A percentile compares a stretch with the other conserved stretches of the same genome.
phyloP scores from a whole-genome alignment of 2,329 filamentous ascomycete species.

The Periconia macrospinosa region DNA sequence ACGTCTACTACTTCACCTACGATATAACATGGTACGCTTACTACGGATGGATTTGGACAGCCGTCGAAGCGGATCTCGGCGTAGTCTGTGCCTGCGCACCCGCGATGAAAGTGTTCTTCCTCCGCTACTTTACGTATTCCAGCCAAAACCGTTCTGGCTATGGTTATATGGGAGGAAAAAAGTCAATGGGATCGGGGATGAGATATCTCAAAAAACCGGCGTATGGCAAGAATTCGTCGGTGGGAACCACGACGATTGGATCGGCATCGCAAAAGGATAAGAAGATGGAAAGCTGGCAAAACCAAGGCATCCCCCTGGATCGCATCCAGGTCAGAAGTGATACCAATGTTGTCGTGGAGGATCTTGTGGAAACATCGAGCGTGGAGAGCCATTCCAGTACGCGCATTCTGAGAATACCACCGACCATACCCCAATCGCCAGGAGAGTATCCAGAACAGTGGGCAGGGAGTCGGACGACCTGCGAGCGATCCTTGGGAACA shows the following conservation, averaged over 20 bases:
- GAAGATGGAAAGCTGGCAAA: not conserved
- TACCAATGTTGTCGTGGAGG: conserved; percentile 7
- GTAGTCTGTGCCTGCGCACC: conserved; percentile 48
- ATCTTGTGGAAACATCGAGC: conserved; percentile 7
- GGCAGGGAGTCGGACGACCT: conserved; percentile 5
- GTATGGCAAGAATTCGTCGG: not conserved
- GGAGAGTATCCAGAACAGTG: not conserved
- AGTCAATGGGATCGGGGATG: not conserved
- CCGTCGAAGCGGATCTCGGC: conserved; percentile 45
- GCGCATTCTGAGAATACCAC: conserved; percentile 7
- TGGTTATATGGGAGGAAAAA: not conserved
- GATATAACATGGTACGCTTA: conserved; percentile 47
- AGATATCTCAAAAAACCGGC: not conserved
- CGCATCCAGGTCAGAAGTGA: conserved; percentile 8
- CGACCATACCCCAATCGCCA: not conserved
- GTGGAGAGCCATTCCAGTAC: conserved; percentile 9
- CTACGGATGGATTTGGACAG: conserved; percentile 46
- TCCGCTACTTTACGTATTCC: conserved; percentile 38
- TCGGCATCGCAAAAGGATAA: not conserved
- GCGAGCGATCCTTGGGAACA: not conserved
- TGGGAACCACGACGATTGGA: not conserved
- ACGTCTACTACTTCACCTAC: conserved; percentile 37
- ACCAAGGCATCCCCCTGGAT: conserved; percentile 4
- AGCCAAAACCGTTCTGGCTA: conserved; percentile 12
- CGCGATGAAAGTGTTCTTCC: conserved; percentile 48